These are phyloP conservation scores for Phyllostachys edulis DNA, from an alignment of 176 grass and related monocot species.

Conservation along the genomic window DNA sequence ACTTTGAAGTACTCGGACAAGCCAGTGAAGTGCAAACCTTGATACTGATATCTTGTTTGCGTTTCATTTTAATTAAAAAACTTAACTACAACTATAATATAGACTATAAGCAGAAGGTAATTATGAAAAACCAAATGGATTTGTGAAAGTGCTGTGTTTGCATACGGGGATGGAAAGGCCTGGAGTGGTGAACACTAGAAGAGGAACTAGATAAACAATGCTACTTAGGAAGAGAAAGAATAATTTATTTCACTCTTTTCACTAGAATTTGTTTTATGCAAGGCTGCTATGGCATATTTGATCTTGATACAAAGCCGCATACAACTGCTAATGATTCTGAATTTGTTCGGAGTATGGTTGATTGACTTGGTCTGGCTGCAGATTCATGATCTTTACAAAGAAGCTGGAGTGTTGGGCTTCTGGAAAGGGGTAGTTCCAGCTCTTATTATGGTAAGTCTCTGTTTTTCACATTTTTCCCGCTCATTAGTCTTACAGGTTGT, in stretches of 20 bases:
- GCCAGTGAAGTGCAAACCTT: not conserved
- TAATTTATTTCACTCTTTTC: not conserved
- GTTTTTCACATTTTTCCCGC: constrained; percentile 1
- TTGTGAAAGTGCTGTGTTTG: not conserved
- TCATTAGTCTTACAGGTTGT: not conserved
- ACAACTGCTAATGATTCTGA: not conserved
- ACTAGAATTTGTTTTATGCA: not conserved
- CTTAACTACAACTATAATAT: not conserved
- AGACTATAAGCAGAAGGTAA: not conserved
- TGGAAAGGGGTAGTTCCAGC: constrained; percentile 93
- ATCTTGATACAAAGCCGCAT: not conserved
- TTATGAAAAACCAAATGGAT: not conserved
- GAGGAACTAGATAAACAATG: constrained; percentile 11
- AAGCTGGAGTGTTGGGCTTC: constrained; percentile 80
- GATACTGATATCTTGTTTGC: not conserved
- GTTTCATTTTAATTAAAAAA: not conserved
- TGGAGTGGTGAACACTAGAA: not conserved
- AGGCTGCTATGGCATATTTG: not conserved
- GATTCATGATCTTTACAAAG: constrained; percentile 88
- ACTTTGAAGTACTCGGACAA: not conserved
- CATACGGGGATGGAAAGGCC: not conserved
- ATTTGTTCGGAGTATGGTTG: constrained; percentile 6
- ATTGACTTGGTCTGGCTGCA: constrained; percentile 38
- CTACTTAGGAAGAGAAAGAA: constrained; percentile 31
- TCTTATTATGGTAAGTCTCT: constrained; percentile 84